phyloP scores from a whole-genome alignment of 768 basidiomycete genomes.

The Sarcodon sp. region DNA sequence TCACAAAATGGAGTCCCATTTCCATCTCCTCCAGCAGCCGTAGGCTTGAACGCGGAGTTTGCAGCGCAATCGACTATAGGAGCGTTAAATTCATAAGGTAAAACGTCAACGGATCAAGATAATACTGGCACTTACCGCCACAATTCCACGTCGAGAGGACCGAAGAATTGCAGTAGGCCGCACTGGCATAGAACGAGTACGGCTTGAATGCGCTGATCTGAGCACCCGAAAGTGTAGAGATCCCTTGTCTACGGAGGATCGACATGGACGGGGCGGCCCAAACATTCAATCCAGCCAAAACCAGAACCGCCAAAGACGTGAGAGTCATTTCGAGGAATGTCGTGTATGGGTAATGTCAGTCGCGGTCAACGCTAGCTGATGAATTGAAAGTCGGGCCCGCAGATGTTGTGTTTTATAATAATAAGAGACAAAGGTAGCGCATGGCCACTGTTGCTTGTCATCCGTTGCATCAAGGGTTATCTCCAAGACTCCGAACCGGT shows the following conservation, averaged over 20 bases:
- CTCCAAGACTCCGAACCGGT: too few species aligned
- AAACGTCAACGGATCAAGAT: neutral
- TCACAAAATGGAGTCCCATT: conserved; percentile 24
- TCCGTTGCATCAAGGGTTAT: too few species aligned
- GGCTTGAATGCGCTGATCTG: conserved; percentile 17
- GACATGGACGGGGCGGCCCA: neutral
- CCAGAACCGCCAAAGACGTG: too few species aligned
- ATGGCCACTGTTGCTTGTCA: too few species aligned
- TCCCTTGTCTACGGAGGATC: neutral
- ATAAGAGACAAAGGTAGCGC: too few species aligned
- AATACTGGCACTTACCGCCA: conserved; percentile 10
- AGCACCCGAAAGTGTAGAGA: conserved; percentile 11
- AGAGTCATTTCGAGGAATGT: too few species aligned
- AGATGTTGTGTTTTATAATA: too few species aligned
- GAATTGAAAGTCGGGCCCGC: too few species aligned
- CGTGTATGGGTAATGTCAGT: too few species aligned
- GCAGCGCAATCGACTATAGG: conserved; percentile 29
- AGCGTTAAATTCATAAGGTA: neutral
- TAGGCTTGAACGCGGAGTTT: conserved; percentile 32
- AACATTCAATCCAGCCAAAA: neutral
- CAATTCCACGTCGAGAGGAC: conserved; percentile 16
- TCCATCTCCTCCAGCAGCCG: conserved; percentile 36
- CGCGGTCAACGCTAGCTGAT: too few species aligned
- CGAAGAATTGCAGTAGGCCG: conserved; percentile 18
- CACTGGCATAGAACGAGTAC: conserved; percentile 17